These are phyloP conservation scores for Trichosporon sp. DNA, from an alignment of 1,284 basidiomycete genomes.

Conservation along the genomic window DNA sequence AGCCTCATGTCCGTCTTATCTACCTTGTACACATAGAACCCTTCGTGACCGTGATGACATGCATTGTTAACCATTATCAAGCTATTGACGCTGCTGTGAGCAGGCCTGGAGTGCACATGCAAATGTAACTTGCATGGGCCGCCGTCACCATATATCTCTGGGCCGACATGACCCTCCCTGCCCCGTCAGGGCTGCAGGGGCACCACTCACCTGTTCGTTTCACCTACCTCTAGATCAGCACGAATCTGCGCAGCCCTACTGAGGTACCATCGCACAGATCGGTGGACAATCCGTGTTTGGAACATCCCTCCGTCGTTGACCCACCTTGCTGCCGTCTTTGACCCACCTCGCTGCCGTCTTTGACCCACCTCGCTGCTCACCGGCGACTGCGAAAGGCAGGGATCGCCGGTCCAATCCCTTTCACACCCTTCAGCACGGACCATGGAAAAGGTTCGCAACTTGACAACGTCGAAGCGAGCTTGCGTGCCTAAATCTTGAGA, in stretches of 20 bases:
- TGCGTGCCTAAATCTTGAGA: conserved; percentile 12
- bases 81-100: neutral
- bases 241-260: neutral
- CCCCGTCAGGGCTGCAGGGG: too few species aligned
- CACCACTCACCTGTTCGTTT: neutral
- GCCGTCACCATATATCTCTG: too few species aligned
- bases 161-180: too few species aligned
- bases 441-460: conserved; percentile 2
- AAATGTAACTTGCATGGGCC: neutral
- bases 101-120: neutral
- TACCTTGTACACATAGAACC: neutral
- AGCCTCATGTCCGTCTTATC: neutral
- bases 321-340: too few species aligned
- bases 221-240: neutral
- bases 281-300: neutral
- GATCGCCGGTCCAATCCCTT: neutral
- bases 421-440: neutral
- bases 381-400: neutral
- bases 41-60: conserved; percentile 12
- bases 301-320: neutral
- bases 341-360: too few species aligned
- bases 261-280: neutral
- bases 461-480: neutral
- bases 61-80: neutral
- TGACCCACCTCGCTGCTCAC: too few species aligned